Evolutionary conservation across 2,329 filamentous ascomycete genomes (phyloP).

Genomic region (Penicillium freii): DNA sequence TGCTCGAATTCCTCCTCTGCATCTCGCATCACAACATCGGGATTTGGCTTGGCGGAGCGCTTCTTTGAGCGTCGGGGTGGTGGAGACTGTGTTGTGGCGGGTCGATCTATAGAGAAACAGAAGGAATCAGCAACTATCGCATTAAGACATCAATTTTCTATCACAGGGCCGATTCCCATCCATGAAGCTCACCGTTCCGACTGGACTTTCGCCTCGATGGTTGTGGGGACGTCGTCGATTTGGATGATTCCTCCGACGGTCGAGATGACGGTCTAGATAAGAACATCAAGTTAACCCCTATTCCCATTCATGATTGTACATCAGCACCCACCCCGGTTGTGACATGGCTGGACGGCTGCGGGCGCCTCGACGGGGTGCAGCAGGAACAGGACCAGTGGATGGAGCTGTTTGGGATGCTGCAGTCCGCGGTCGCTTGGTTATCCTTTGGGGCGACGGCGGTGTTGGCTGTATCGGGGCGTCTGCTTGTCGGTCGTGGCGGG

Average conservation of each 20-base stretch:
- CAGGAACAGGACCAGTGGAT: slow-evolving; percentile 40
- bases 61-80: slow-evolving; percentile 53
- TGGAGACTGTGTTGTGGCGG: slow-evolving; percentile 35
- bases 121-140: slow-evolving; percentile 8
- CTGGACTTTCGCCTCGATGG: slow-evolving; percentile 71
- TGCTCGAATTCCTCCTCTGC: slow-evolving; percentile 55
- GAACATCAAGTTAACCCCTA: slow-evolving; percentile 19
- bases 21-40: slow-evolving; percentile 71
- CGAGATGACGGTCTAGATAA: slow-evolving; percentile 59
- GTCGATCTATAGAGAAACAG: slow-evolving; percentile 30
- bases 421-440: slow-evolving; percentile 70
- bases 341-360: slow-evolving; percentile 42
- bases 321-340: slow-evolving; percentile 39
- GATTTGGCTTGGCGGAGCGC: slow-evolving; percentile 53
- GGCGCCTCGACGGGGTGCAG: slow-evolving; percentile 44
- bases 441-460: slow-evolving; percentile 48
- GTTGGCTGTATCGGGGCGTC: slow-evolving; percentile 36
- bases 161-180: background rate
- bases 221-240: slow-evolving; percentile 54
- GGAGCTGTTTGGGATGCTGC: slow-evolving; percentile 47
- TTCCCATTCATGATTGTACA: slow-evolving; percentile 14
- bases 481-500: slow-evolving; percentile 48
- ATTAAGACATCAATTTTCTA: background rate
- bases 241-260: slow-evolving; percentile 62
- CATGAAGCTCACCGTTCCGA: slow-evolving; percentile 63